Evolutionary conservation across 2,329 filamentous ascomycete species (phyloP).

Genomic region (Talaromyces sp.): DNA sequence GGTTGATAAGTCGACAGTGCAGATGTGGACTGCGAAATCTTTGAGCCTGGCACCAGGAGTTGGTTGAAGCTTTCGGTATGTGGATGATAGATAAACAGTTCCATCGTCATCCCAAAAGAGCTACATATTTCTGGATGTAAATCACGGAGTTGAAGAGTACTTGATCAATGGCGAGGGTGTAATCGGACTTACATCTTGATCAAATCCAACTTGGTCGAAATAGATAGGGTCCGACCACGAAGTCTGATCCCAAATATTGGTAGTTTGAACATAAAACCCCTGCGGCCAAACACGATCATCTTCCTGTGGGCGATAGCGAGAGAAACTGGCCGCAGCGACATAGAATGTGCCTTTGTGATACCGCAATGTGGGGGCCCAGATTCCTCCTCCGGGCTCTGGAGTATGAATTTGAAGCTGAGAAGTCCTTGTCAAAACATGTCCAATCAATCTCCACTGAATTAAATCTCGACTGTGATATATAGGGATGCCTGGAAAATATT

Average conservation of each 20-base stretch:
- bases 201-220: slow-evolving; percentile 58
- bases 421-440: slow-evolving; percentile 36
- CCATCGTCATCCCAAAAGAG: slow-evolving; percentile 57
- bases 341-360: slow-evolving; percentile 52
- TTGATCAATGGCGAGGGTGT: too few relatives aligned
- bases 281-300: slow-evolving; percentile 55
- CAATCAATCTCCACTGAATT: slow-evolving; percentile 43
- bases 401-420: slow-evolving; percentile 40
- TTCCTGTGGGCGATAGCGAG: slow-evolving; percentile 41
- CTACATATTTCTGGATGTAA: slow-evolving; percentile 27
- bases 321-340: slow-evolving; percentile 50
- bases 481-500: slow-evolving; percentile 64
- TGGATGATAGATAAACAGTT: slow-evolving; percentile 53
- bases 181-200: slow-evolving; percentile 54
- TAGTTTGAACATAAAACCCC: slow-evolving; percentile 59
- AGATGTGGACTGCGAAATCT: slow-evolving; percentile 53
- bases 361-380: slow-evolving; percentile 55
- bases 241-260: slow-evolving; percentile 55
- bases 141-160: not conserved
- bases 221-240: slow-evolving; percentile 59
- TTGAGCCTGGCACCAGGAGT: slow-evolving; percentile 47
- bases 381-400: slow-evolving; percentile 37
- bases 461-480: slow-evolving; percentile 60
- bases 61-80: slow-evolving; percentile 40
- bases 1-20: slow-evolving; percentile 35